Conservation (phyloP, 495 filamentous ascomycete genomes). For the Neurospora sp. region DNA sequence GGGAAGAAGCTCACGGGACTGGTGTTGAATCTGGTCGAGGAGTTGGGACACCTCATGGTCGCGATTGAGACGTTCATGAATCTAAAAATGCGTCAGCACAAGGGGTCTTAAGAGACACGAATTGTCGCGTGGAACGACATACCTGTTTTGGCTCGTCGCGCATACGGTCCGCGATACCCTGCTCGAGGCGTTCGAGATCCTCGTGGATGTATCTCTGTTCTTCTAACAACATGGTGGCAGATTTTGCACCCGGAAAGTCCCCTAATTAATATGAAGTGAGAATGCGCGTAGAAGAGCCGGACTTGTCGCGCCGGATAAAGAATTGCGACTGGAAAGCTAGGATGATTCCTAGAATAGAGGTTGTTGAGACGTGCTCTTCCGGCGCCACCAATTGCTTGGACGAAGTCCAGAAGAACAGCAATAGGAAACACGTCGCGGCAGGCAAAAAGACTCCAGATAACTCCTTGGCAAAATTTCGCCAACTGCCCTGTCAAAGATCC, state of each 20-base stretch:
- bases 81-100: conserved; percentile 42
- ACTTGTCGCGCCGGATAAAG: not conserved
- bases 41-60: conserved; percentile 90
- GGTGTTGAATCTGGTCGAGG: conserved; percentile 72
- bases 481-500: not conserved
- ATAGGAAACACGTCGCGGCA: not conserved
- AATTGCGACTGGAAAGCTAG: not conserved
- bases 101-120: not conserved
- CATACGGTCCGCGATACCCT: conserved; percentile 82
- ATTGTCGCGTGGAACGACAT: conserved; percentile 23
- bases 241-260: not conserved
- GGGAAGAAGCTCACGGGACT: conserved; percentile 68
- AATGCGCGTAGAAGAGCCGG: not conserved
- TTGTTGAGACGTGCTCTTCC: not conserved
- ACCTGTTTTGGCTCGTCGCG: conserved; percentile 83
- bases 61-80: conserved; percentile 71
- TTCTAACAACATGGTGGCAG: conserved; percentile 65
- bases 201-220: conserved; percentile 89
- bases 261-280: not conserved
- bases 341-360: not conserved
- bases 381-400: not conserved
- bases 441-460: too few relatives aligned
- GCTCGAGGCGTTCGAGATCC: conserved; percentile 89
- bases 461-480: not conserved
- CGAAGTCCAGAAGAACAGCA: not conserved